These are phyloP conservation scores for Avena atlantica DNA, from an alignment of 176 grass and related monocot genomes.

Conservation along the genomic window DNA sequence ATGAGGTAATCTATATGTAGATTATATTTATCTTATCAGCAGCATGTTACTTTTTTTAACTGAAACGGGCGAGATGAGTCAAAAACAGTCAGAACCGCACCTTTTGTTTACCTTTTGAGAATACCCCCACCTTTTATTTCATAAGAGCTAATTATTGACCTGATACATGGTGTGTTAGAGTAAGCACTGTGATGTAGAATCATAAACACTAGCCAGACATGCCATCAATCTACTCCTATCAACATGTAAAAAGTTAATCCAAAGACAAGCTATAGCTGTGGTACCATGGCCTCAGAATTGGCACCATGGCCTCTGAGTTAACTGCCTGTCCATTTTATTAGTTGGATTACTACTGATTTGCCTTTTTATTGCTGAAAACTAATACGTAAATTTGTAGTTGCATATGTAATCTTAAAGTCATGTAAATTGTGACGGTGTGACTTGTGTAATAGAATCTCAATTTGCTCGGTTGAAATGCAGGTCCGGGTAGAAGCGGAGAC, in stretches of 20 bases:
- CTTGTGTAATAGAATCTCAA: slow-evolving; percentile 3
- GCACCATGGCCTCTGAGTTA: not conserved
- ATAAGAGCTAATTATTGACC: not conserved
- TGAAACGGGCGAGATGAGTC: not conserved
- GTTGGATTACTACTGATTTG: not conserved
- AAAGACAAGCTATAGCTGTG: not conserved
- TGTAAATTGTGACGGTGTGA: not conserved
- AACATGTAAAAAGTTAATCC: not conserved
- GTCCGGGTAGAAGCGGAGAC: slow-evolving; percentile 78
- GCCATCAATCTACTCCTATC: not conserved
- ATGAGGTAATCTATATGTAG: slow-evolving; percentile 57
- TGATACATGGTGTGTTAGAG: not conserved
- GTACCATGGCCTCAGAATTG: no score
- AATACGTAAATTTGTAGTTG: not conserved
- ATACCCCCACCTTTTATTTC: not conserved
- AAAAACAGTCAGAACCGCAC: not conserved
- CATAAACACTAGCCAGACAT: not conserved
- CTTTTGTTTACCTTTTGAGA: not conserved
- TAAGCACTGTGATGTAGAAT: not conserved
- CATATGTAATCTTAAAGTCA: slow-evolving; percentile 9
- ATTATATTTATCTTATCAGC: not conserved
- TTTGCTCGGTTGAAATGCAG: slow-evolving; percentile 51
- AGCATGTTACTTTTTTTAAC: not conserved
- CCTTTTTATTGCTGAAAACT: slow-evolving; percentile 9
- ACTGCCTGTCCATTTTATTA: no score